phyloP scores from a whole-genome alignment of 306 rosid species.

The Vachellia collinsii region DNA sequence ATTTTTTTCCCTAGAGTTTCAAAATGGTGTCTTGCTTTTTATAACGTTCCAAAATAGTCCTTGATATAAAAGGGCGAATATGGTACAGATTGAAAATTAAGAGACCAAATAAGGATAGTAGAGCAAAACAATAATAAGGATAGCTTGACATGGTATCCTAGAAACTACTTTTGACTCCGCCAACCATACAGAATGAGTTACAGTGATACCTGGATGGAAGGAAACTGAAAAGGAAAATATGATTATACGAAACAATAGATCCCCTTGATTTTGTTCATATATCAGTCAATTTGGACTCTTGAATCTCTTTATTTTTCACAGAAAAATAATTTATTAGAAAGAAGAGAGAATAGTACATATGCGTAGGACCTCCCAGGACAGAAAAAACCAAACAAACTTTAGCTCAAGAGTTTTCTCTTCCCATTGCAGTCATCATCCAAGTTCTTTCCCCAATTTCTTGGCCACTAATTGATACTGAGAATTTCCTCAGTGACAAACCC shows the following conservation, averaged over 20 bases:
- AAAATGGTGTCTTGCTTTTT: neutral
- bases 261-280: neutral
- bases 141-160: neutral
- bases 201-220: neutral
- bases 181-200: neutral
- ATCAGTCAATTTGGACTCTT: neutral
- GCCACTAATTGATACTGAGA: neutral
- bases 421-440: neutral
- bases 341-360: neutral
- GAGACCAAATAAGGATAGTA: neutral
- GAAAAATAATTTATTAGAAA: neutral
- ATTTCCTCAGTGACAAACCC: neutral
- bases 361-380: neutral
- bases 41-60: neutral
- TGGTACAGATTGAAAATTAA: neutral
- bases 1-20: neutral
- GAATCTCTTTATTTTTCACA: neutral
- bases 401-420: neutral
- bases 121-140: neutral
- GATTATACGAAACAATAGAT: neutral
- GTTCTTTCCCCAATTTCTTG: neutral
- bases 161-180: neutral
- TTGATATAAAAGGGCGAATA: neutral
- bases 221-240: neutral
- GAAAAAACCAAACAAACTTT: neutral